Evolutionary conservation across 2,329 filamentous ascomycete species (phyloP).

Genomic region (Elsinoe arachidis): DNA sequence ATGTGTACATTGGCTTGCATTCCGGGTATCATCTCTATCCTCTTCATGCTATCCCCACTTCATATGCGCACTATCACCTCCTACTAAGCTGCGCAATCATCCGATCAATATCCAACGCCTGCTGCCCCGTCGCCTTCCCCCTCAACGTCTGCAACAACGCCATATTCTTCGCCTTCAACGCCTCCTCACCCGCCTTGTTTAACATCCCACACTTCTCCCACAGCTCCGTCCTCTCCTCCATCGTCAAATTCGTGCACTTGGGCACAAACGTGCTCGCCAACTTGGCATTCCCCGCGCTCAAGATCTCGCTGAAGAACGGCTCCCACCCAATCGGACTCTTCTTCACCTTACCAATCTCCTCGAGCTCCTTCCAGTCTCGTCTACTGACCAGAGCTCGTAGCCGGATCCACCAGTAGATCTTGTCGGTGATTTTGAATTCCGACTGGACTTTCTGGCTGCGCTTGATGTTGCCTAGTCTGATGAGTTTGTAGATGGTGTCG

Average conservation of each 20-base stretch:
- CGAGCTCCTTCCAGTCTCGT: conserved; percentile 84
- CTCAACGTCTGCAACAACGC: conserved; percentile 66
- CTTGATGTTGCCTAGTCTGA: conserved; percentile 71
- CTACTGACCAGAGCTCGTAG: conserved; percentile 82
- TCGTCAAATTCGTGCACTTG: conserved; percentile 67
- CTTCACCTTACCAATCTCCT: conserved; percentile 67
- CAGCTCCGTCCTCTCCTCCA: conserved; percentile 72
- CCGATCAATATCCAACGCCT: conserved; percentile 72
- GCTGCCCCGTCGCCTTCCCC: conserved; percentile 61
- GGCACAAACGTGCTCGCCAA: conserved; percentile 76
- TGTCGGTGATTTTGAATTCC: conserved; percentile 90
- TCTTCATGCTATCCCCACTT: background rate
- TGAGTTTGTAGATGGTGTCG: conserved; percentile 83
- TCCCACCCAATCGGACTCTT: conserved; percentile 97
- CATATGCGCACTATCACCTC: conserved; percentile 15
- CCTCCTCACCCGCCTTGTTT: conserved; percentile 84
- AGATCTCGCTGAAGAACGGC: conserved; percentile 85
- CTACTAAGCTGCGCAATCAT: conserved; percentile 48
- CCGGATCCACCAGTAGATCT: conserved; percentile 78
- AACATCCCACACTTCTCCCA: conserved; percentile 93
- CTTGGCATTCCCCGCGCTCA: conserved; percentile 83
- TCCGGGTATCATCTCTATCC: background rate
- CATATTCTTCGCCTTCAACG: conserved; percentile 69
- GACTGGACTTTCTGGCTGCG: conserved; percentile 78
- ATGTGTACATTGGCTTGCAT: background rate